Evolutionary conservation across 2,329 filamentous ascomycete species (phyloP), one percentile per base, ranked within the genome.

Genomic region (Talaromyces sp.): DNA sequence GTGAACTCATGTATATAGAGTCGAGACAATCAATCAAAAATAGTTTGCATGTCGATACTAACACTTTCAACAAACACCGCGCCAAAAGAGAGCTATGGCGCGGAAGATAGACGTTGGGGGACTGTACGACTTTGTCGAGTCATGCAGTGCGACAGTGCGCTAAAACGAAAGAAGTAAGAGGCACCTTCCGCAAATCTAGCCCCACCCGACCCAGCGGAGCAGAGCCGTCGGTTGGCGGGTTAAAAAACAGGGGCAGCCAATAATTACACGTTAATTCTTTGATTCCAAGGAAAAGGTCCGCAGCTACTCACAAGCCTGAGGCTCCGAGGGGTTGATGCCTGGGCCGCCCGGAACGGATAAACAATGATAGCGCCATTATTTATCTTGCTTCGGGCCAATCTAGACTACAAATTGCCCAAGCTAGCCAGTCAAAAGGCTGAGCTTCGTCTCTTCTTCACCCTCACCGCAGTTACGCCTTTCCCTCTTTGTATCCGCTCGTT

Each of bases 371-470:
- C 56, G 56, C 35, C 37, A 33, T 45, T 59, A 59, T 59, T 59
- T 59, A 59, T 45, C 37, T 3, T 59, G 33, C 19, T 43, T 6
- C 35, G 15, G 22, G 22, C 37, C 35, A 43, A 41, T 59, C 56
- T 5, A 19, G 43, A 59, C 56, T 59, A 2, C 56, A 45, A 33
- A 59, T 45, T 43, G 37, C 6, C n/a, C 37, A 33, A 59, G 56
- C 56, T 59, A 45, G 56, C 37, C 37, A 45, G 37, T 45, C 37
- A n/a, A 59, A 22, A 59, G 66, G 66, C 62, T 68, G 66, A 67
- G 63, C 70, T 71, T 68, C 62, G 66, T 67, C 69, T 68, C 68
- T 66, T 66, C 71, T 56, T 56, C 59, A 25, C 41, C 49, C 6
- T 6, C 19, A 47, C 27, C 5, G 25, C 45, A 41, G 9, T n/a